Percentiles rank a stretch among this genome's conserved stretches.
These are phyloP conservation scores for Penicilliopsis zonata DNA, from an alignment of 495 filamentous ascomycete genomes.

Conservation along the genomic window DNA sequence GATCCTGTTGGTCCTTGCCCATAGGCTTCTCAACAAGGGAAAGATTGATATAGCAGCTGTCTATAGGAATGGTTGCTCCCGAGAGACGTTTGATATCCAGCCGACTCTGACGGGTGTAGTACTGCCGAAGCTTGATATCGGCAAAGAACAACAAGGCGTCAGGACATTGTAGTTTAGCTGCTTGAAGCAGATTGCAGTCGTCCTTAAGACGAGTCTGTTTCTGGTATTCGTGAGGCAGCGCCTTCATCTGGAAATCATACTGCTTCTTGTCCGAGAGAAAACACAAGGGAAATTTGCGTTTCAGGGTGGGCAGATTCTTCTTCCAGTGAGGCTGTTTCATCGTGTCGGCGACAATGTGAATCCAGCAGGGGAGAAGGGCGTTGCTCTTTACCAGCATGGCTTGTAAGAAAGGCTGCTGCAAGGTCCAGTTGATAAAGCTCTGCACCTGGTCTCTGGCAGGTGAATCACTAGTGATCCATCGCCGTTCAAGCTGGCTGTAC, in stretches of 20 bases:
- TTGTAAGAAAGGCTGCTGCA: background rate
- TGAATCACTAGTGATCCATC: background rate
- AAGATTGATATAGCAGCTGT: conserved; percentile 20
- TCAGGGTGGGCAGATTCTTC: background rate
- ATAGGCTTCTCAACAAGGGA: conserved; percentile 4
- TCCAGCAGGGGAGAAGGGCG: background rate
- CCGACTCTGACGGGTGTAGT: conserved; percentile 2
- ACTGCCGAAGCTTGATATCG: conserved; percentile 6
- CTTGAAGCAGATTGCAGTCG: too few relatives aligned
- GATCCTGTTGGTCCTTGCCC: background rate
- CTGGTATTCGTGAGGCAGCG: background rate
- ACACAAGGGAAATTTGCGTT: background rate
- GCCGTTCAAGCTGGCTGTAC: conserved; percentile 2
- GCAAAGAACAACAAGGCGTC: conserved; percentile 4
- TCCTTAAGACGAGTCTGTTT: too few relatives aligned
- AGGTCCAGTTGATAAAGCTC: background rate
- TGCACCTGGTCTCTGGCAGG: background rate
- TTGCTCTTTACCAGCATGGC: too few relatives aligned
- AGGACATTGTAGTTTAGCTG: conserved; percentile 1
- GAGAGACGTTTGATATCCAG: conserved; percentile 21
- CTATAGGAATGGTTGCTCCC: conserved; percentile 16
- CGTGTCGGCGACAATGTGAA: conserved; percentile 1
- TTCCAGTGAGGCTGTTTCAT: background rate
- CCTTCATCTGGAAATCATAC: background rate
- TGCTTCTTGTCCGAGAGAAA: background rate